phyloP scores from a whole-genome alignment of 1,284 basidiomycete genomes.

The Coniophora puteana region DNA sequence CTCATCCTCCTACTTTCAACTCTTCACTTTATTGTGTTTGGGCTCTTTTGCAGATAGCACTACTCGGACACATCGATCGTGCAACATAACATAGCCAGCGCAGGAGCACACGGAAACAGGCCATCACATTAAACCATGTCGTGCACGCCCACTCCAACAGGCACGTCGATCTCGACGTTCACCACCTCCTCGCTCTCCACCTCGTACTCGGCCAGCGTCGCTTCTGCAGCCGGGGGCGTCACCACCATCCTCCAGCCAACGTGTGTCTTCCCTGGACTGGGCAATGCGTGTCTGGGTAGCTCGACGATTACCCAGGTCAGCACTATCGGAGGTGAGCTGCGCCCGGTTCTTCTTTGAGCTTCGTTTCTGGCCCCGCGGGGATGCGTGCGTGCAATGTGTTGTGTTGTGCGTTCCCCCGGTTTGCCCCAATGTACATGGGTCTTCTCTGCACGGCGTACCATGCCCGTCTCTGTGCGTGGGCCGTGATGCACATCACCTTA shows the following conservation, averaged over 20 bases:
- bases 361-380: background rate
- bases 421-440: too few relatives aligned
- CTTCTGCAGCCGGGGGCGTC: conserved; percentile 19
- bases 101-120: too few relatives aligned
- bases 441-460: too few relatives aligned
- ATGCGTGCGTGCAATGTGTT: too few relatives aligned
- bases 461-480: too few relatives aligned
- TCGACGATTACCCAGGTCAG: conserved; percentile 21
- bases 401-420: too few relatives aligned
- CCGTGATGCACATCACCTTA: too few relatives aligned
- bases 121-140: conserved; percentile 16
- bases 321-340: conserved; percentile 30
- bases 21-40: conserved; percentile 1
- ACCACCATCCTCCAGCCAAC: conserved; percentile 27
- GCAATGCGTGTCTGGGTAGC: conserved; percentile 23
- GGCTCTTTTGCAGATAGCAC: background rate
- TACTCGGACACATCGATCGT: too few relatives aligned
- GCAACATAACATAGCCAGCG: too few relatives aligned
- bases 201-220: conserved; percentile 28
- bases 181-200: conserved; percentile 31
- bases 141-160: conserved; percentile 33
- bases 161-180: conserved; percentile 33
- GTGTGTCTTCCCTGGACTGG: conserved; percentile 29
- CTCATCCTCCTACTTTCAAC: background rate
- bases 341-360: background rate